phyloP scores from a whole-genome alignment of 352 stramenopile genomes.

The Globisporangium nunn region DNA sequence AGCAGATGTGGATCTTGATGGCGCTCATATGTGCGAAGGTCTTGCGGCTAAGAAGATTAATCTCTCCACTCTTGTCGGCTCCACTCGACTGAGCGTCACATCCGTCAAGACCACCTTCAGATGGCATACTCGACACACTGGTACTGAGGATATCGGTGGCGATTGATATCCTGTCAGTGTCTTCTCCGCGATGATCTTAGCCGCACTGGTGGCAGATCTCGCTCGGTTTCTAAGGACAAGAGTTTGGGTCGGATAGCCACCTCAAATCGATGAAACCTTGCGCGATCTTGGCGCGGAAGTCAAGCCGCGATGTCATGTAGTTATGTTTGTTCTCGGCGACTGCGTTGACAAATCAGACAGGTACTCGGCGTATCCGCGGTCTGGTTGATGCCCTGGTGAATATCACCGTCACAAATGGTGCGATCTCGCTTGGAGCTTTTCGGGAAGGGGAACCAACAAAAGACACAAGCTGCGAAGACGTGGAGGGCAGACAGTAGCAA shows the following conservation, averaged over 20 bases:
- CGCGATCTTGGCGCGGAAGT: slow-evolving; percentile 4
- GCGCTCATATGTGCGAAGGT: slow-evolving; percentile 20
- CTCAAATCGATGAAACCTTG: neutral
- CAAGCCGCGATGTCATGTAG: slow-evolving; percentile 6
- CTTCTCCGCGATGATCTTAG: too few species aligned
- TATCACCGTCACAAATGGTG: too few species aligned
- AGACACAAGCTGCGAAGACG: neutral
- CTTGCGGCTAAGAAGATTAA: slow-evolving; percentile 1
- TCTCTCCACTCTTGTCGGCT: slow-evolving; percentile 10
- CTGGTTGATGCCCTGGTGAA: too few species aligned
- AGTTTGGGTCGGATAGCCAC: neutral
- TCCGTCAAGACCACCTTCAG: neutral
- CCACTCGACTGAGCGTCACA: slow-evolving; percentile 12
- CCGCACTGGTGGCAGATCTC: too few species aligned
- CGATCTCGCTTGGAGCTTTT: neutral
- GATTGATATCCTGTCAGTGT: too few species aligned
- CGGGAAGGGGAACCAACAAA: neutral
- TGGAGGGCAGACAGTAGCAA: neutral
- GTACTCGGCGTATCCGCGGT: too few species aligned
- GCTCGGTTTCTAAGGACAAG: neutral
- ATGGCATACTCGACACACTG: too few species aligned
- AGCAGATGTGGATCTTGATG: slow-evolving; percentile 40
- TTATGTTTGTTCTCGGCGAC: slow-evolving; percentile 3
- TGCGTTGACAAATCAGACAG: slow-evolving; percentile 1
- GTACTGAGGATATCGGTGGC: too few species aligned